phyloP scores from a whole-genome alignment of 768 basidiomycete genomes.

The Termitomyces sp. region DNA sequence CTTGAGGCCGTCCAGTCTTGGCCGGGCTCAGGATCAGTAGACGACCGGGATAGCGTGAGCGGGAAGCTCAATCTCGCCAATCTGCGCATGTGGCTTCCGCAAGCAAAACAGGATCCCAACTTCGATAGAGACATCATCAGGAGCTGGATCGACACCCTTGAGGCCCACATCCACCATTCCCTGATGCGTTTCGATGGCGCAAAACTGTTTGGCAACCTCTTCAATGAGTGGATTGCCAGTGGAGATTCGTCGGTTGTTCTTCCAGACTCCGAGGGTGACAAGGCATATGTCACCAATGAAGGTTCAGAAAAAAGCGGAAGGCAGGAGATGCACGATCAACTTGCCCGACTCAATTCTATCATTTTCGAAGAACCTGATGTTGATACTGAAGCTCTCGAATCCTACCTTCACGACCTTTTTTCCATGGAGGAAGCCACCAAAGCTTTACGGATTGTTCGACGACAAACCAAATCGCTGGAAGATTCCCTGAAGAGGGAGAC shows the following conservation, averaged over 20 bases:
- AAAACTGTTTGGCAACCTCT: constrained; percentile 37
- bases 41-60: constrained; percentile 9
- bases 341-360: constrained; percentile 29
- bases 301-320: constrained; percentile 31
- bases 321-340: constrained; percentile 35
- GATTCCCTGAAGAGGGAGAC: constrained; percentile 20
- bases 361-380: constrained; percentile 35
- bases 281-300: constrained; percentile 1
- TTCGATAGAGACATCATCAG: constrained; percentile 32
- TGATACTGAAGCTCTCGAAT: constrained; percentile 27
- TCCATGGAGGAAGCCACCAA: constrained; percentile 25
- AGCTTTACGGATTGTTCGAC: constrained; percentile 26
- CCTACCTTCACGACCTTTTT: constrained; percentile 37
- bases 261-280: constrained; percentile 8
- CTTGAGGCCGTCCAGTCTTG: constrained; percentile 30
- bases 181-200: constrained; percentile 36
- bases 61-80: constrained; percentile 25
- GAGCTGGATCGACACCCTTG: constrained; percentile 35
- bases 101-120: constrained; percentile 37
- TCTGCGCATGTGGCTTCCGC: constrained; percentile 34
- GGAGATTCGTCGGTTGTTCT: constrained; percentile 34
- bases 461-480: constrained; percentile 25
- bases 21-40: constrained; percentile 29
- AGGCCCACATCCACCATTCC: constrained; percentile 36
- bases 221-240: constrained; percentile 42